phyloP scores from a whole-genome alignment of 225 moss, liverwort and hornwort species.

The Marchantia polymorpha region DNA sequence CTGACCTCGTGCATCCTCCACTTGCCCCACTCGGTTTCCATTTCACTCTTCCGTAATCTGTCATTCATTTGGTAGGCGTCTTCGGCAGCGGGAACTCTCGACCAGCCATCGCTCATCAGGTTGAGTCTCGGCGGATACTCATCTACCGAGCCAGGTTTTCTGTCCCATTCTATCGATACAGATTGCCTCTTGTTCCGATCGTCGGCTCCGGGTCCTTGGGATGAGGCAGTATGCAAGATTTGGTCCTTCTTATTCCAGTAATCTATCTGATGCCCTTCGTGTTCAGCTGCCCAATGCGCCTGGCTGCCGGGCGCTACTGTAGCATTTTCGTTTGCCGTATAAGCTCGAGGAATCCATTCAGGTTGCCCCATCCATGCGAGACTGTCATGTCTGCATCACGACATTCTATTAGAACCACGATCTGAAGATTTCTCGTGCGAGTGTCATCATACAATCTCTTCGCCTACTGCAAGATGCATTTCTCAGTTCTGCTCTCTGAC shows the following conservation, averaged over 20 bases:
- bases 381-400: slow-evolving; percentile 19
- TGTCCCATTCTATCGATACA: slow-evolving; percentile 16
- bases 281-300: slow-evolving; percentile 1
- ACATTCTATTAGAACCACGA: too few relatives aligned
- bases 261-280: slow-evolving; percentile 3
- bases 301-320: background rate
- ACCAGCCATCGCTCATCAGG: slow-evolving; percentile 8
- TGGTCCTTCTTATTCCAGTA: slow-evolving; percentile 18
- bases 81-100: slow-evolving; percentile 19
- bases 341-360: slow-evolving; percentile 19
- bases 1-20: slow-evolving; percentile 19
- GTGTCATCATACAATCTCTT: too few relatives aligned
- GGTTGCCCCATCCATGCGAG: slow-evolving; percentile 20
- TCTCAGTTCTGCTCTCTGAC: too few relatives aligned
- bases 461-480: too few relatives aligned
- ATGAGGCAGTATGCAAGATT: background rate
- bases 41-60: slow-evolving; percentile 15
- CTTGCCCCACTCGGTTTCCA: slow-evolving; percentile 20
- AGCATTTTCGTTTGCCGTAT: slow-evolving; percentile 11
- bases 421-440: too few relatives aligned
- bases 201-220: slow-evolving; percentile 1
- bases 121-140: slow-evolving; percentile 1
- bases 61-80: slow-evolving; percentile 10
- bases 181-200: slow-evolving; percentile 14
- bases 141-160: background rate